Conservation (phyloP, 768 basidiomycete species). For the Mycena chlorophos region DNA sequence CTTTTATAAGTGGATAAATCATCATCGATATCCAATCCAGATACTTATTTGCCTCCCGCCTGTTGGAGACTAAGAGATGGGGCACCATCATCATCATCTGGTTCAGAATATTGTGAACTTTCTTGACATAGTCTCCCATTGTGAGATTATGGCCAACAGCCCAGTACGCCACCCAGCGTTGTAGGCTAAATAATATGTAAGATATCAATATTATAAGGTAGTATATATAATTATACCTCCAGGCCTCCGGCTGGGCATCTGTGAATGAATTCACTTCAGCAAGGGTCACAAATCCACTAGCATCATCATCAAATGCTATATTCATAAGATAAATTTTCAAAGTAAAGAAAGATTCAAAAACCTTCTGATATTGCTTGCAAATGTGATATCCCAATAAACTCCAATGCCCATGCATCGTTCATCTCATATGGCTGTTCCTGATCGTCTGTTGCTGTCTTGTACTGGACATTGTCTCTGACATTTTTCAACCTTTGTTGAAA, state of each 20-base stretch:
- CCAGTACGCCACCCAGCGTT: slow-evolving; percentile 16
- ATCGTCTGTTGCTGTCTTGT: no score
- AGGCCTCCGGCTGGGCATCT: neutral
- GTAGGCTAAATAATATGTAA: neutral
- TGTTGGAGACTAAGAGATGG: slow-evolving; percentile 5
- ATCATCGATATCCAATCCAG: neutral
- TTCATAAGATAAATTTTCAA: slow-evolving; percentile 34
- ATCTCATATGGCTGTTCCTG: no score
- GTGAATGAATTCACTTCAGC: neutral
- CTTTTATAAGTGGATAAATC: no score
- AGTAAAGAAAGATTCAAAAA: no score
- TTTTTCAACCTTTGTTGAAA: no score
- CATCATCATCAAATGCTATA: neutral
- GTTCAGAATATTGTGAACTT: neutral
- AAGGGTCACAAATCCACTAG: neutral
- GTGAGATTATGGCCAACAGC: slow-evolving; percentile 11
- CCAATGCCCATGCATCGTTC: no score
- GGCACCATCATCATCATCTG: no score
- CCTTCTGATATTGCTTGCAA: no score
- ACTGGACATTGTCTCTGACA: no score
- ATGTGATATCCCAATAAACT: no score
- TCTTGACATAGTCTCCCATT: slow-evolving; percentile 1
- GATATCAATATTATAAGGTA: neutral
- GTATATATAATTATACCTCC: neutral
- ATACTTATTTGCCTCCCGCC: neutral